Evolutionary conservation across 768 basidiomycete genomes (phyloP).

Genomic region (Pulveroboletus sp.): DNA sequence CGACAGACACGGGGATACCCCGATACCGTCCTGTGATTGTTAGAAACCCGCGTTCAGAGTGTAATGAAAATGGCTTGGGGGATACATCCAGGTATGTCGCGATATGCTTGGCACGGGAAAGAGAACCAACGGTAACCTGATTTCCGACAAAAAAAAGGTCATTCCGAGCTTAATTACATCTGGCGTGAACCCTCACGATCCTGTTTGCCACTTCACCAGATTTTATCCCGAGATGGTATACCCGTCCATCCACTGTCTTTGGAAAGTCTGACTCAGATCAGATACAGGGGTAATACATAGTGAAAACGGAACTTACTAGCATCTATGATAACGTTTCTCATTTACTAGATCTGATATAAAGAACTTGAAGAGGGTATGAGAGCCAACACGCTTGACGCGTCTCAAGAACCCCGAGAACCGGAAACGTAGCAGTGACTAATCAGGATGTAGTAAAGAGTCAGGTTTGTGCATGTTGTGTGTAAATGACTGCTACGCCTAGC

Average conservation of each 20-base stretch:
- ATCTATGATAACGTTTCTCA: slow-evolving; percentile 62
- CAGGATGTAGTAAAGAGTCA: too few relatives aligned
- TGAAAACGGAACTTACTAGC: slow-evolving; percentile 50
- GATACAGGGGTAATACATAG: not conserved
- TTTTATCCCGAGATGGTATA: slow-evolving; percentile 75
- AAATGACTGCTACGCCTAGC: too few relatives aligned
- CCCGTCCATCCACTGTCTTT: slow-evolving; percentile 64
- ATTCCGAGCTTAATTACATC: not conserved
- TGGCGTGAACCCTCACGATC: slow-evolving; percentile 45
- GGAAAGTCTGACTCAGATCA: slow-evolving; percentile 58
- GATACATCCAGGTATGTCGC: slow-evolving; percentile 57
- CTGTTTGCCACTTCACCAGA: slow-evolving; percentile 79
- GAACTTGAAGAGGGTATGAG: slow-evolving; percentile 2
- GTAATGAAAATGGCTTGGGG: slow-evolving; percentile 56
- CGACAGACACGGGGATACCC: slow-evolving; percentile 60
- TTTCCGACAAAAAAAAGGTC: slow-evolving; percentile 4
- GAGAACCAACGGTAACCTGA: slow-evolving; percentile 72
- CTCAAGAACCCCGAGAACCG: not conserved
- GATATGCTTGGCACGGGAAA: slow-evolving; percentile 59
- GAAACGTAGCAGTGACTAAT: too few relatives aligned
- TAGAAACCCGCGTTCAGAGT: slow-evolving; percentile 72
- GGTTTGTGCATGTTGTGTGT: too few relatives aligned
- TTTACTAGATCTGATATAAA: slow-evolving; percentile 22
- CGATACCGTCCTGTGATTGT: slow-evolving; percentile 67
- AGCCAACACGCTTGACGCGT: not conserved